Conservation (phyloP, 495 filamentous ascomycete species). For the Neurospora sp. region DNA sequence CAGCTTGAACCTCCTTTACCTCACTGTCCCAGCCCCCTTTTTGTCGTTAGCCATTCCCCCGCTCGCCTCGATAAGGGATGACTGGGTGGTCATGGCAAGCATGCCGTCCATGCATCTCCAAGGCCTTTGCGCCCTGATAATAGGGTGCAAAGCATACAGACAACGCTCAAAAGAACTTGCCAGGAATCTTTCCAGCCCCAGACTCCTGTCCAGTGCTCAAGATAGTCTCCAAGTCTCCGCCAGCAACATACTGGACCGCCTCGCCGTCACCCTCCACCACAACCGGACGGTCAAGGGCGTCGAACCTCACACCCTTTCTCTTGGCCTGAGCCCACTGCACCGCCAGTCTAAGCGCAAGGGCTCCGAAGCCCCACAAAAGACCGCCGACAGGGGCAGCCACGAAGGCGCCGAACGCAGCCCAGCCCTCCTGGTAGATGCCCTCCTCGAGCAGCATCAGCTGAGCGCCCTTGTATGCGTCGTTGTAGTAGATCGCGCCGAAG, state of each 20-base stretch:
- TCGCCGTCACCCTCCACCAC: conserved; percentile 12
- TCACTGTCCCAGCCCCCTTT: not conserved
- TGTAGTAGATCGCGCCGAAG: conserved; percentile 62
- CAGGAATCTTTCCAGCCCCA: conserved; percentile 29
- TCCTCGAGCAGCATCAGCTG: conserved; percentile 58
- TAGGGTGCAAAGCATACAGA: not conserved
- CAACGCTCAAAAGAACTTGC: conserved; percentile 40
- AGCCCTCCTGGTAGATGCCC: conserved; percentile 60
- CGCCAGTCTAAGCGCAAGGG: conserved; percentile 42
- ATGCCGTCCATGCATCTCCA: not conserved
- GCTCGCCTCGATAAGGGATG: not conserved
- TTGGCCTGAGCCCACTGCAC: conserved; percentile 44
- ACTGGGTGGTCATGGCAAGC: not conserved
- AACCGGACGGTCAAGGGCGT: conserved; percentile 50
- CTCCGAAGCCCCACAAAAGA: conserved; percentile 55
- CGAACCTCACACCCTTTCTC: conserved; percentile 43
- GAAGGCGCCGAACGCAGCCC: conserved; percentile 72
- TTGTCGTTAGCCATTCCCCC: not conserved
- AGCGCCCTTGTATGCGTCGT: conserved; percentile 49
- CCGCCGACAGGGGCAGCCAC: conserved; percentile 65
- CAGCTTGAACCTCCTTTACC: not conserved
- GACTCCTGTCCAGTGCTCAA: conserved; percentile 16
- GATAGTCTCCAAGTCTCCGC: conserved; percentile 8
- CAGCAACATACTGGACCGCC: conserved; percentile 7
- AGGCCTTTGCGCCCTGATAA: not conserved